phyloP scores from a whole-genome alignment of 495 filamentous ascomycete species.

The Poronia punctata region DNA sequence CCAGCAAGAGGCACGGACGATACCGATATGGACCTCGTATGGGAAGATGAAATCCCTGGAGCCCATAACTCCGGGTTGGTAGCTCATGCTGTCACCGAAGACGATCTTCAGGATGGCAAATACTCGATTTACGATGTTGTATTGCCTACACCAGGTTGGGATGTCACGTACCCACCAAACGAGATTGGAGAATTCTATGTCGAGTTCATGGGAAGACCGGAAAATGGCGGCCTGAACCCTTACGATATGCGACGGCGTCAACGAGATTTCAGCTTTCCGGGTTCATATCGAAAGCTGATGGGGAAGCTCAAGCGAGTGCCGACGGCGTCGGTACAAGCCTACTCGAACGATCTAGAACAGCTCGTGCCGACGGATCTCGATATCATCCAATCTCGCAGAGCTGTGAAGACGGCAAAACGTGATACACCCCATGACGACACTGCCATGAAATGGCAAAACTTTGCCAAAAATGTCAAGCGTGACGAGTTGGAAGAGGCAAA shows the following conservation, averaged over 20 bases:
- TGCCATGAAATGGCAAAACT: slow-evolving; percentile 14
- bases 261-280: slow-evolving; percentile 82
- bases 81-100: slow-evolving; percentile 65
- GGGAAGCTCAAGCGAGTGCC: slow-evolving; percentile 51
- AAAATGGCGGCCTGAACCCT: slow-evolving; percentile 72
- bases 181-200: slow-evolving; percentile 73
- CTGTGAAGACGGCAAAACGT: slow-evolving; percentile 15
- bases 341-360: slow-evolving; percentile 66
- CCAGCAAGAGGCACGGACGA: slow-evolving; percentile 33
- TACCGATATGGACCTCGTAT: slow-evolving; percentile 49
- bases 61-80: slow-evolving; percentile 47
- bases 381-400: slow-evolving; percentile 24
- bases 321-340: slow-evolving; percentile 60
- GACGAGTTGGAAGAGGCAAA: slow-evolving; percentile 14
- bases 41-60: slow-evolving; percentile 4
- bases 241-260: slow-evolving; percentile 78
- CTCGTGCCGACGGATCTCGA: slow-evolving; percentile 82
- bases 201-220: slow-evolving; percentile 70
- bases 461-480: slow-evolving; percentile 14
- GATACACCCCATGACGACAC: slow-evolving; percentile 4
- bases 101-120: slow-evolving; percentile 71
- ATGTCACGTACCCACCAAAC: slow-evolving; percentile 79
- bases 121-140: slow-evolving; percentile 86
- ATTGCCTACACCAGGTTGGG: slow-evolving; percentile 88
- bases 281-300: slow-evolving; percentile 78